phyloP scores from a whole-genome alignment of 192 early-diverging fungal species.

The Mortierella hygrophila region DNA sequence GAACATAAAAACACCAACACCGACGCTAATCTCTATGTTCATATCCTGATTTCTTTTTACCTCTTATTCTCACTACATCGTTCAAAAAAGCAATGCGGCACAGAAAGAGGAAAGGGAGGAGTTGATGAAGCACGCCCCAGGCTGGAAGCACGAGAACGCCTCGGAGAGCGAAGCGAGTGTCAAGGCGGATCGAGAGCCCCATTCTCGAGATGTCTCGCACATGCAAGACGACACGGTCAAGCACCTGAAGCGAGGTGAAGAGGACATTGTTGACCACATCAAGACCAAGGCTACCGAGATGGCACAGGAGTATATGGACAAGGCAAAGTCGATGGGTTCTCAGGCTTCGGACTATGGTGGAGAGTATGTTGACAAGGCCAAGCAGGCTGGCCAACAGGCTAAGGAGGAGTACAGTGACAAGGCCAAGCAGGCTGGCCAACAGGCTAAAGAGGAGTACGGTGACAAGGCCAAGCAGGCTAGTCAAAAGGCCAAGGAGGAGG shows the following conservation, averaged over 20 bases:
- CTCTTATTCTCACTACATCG: background rate
- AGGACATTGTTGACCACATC: background rate
- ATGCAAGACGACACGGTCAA: slow-evolving; percentile 30
- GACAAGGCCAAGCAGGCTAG: slow-evolving; percentile 21
- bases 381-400: background rate
- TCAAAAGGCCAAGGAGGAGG: too few relatives aligned
- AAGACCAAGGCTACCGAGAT: slow-evolving; percentile 10
- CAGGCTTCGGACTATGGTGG: background rate
- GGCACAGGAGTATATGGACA: background rate
- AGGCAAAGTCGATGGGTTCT: slow-evolving; percentile 4
- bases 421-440: background rate
- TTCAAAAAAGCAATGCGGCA: background rate
- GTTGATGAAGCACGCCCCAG: slow-evolving; percentile 39
- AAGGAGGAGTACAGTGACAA: slow-evolving; percentile 2
- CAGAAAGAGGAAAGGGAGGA: slow-evolving; percentile 2
- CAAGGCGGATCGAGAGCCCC: slow-evolving; percentile 42
- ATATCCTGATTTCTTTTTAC: background rate
- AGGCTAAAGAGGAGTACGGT: slow-evolving; percentile 16
- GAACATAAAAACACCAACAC: background rate
- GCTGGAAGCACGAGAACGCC: slow-evolving; percentile 37
- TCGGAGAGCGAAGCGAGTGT: slow-evolving; percentile 38
- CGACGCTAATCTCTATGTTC: background rate
- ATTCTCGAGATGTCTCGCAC: slow-evolving; percentile 10
- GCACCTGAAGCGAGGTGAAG: slow-evolving; percentile 11
- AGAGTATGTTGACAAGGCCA: background rate